Base-by-base conservation (phyloP, 164 flowering plant species). In the Malania oleifera region DNA sequence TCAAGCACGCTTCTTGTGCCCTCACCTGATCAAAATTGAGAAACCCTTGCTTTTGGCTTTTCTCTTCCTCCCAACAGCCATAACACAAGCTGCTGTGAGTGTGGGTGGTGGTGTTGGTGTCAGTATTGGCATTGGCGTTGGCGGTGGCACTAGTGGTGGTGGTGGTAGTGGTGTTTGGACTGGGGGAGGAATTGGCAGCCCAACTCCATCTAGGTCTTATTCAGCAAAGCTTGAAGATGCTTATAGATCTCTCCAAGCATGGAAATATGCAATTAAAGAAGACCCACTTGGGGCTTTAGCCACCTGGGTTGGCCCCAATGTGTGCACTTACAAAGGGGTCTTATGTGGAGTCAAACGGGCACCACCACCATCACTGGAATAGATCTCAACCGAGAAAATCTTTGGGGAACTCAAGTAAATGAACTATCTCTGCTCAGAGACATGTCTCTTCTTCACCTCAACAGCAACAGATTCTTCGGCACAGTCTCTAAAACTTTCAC, bases 301-400 rank as follows among this genome's bases (percentile, higher is more conserved):
- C 29, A 70, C 80, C 1, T 92, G 98, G 98, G 82, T 73, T 7
- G 98, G 98, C 59, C 6, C 80, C 4, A 68, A 89, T 76, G 97
- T 93, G 6, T 93, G 98, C 59, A 63, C 86, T 57, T 93, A 93
- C 79, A 73, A 64, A 67, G 98, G 97, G 0, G 72, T 93, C 6
- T 93, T 87, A 53, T 93, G 98, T 59, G 65, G 78, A 28, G 61
- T 22, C 61, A 24, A 24, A 54, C 64, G 57, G 59, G 68, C 25
- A 52, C 62, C 22, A n/a, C 7, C 66, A 11, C 9, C 64, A n/a
- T 86, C 38, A 62, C 80, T 10, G 96, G 80, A 19, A 82, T 89
- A 60, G 98, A 93, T 80, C 91, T 93, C 52, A 93, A 93, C 80
- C 77, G 73, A 23, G 95, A 79, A 15, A 82, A 84, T 45, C 83